phyloP scores from a whole-genome alignment of 805 yeast genomes.

The Sungouiella blattae region DNA sequence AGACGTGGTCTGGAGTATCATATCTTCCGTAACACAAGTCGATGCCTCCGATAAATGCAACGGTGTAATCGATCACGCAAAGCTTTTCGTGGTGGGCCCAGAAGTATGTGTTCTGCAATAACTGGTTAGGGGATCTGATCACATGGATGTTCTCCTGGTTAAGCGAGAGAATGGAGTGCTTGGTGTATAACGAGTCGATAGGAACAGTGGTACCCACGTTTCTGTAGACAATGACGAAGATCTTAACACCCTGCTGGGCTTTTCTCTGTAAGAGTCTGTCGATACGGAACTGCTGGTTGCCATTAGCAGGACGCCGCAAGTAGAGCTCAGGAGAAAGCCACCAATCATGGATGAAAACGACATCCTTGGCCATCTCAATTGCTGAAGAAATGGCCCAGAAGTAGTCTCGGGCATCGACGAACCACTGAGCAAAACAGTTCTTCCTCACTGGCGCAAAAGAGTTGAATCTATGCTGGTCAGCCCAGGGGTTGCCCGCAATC shows the following conservation, averaged over 20 bases:
- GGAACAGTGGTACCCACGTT: conserved; percentile 92
- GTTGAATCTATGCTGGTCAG: conserved; percentile 68
- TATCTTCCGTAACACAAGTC: conserved; percentile 94
- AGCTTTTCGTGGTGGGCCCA: conserved; percentile 99
- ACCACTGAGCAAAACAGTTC: conserved; percentile 90
- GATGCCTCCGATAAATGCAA: conserved; percentile 92
- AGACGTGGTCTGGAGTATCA: conserved; percentile 94
- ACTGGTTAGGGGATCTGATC: conserved; percentile 92
- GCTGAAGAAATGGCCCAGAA: conserved; percentile 96
- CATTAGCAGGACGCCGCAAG: conserved; percentile 89
- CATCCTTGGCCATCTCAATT: conserved; percentile 88
- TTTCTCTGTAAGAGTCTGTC: conserved; percentile 84
- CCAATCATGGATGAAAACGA: conserved; percentile 95
- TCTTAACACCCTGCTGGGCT: conserved; percentile 93
- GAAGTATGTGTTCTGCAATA: conserved; percentile 85
- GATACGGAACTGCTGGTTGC: conserved; percentile 89
- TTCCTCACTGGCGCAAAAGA: conserved; percentile 91
- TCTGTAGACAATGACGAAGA: conserved; percentile 86
- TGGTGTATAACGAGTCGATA: conserved; percentile 91
- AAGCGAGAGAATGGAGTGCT: conserved; percentile 82
- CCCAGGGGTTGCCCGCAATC: conserved; percentile 69
- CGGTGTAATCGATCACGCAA: conserved; percentile 78
- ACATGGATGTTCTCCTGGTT: conserved; percentile 82
- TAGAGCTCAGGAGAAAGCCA: conserved; percentile 96
- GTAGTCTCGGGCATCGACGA: conserved; percentile 94